Base-by-base conservation (phyloP, 441 rosid genomes). In the Bruguiera hainesii region DNA sequence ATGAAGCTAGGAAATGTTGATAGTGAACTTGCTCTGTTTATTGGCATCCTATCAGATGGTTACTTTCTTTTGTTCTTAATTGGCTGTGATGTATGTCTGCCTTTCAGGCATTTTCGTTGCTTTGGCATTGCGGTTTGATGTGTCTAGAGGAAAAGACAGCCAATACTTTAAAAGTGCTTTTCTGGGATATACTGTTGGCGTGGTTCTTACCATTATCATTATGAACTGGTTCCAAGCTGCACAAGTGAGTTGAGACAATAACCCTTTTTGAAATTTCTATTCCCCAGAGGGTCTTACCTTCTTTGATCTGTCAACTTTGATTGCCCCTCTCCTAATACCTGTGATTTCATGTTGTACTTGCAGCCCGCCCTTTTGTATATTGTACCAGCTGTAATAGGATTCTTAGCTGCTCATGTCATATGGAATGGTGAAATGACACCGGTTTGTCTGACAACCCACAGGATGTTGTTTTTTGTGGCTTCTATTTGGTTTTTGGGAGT, bases 171-270 rank as follows among this genome's bases (percentile, higher is more conserved):
- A 87, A 76, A 95, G 99, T 80, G 98, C 99, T 23, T 95, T 92
- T 75, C 62, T 89, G 21, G 99, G 99, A 66, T 95, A 95, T 71
- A 50, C 77, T 7, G 80, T 71, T 63, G 99, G 99, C n/a, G 50
- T 95, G 62, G 77, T 91, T 52, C 96, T 90, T 59, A 95, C 99
- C 10, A 95, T 91, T 64, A 48, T 89, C 59, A 97, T 92, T 75
- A 95, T 95, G 99, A 95, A 95, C 86, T 95, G 98, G 99, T 92
- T 95, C 77, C 97, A 95, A 83, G 98, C 99, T 37, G 98, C 99
- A 9, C 99, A 91, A 93, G 99, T 86, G 56, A 70, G 56, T 65
- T 20, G 25, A n/a, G 25, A 21, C 6, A 33, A 19, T 21, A 28
- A 19, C 1, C 13, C n/a, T 70, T 26, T 42, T 58, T 28, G 29